These are phyloP conservation scores for Pichia sp. DNA, from an alignment of 1,139 yeast species.

Conservation along the genomic window DNA sequence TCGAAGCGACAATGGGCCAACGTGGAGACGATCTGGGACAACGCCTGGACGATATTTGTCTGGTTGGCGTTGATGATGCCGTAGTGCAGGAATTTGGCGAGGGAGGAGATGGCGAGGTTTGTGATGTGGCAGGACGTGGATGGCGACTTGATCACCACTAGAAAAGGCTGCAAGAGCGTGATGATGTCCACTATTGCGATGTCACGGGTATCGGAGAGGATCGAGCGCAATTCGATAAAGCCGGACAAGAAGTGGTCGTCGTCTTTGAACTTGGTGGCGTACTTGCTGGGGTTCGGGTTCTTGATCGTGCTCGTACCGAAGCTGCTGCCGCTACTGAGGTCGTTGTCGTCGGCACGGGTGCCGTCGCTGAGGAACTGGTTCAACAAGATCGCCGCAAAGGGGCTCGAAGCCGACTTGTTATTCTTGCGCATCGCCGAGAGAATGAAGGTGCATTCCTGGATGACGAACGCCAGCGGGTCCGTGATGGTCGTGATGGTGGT, in stretches of 20 bases:
- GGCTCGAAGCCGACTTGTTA: slow-evolving; percentile 58
- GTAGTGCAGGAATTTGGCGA: slow-evolving; percentile 64
- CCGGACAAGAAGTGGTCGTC: slow-evolving; percentile 72
- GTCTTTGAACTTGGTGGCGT: slow-evolving; percentile 27
- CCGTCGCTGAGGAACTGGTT: slow-evolving; percentile 35
- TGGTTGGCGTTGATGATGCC: slow-evolving; percentile 45
- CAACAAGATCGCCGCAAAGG: slow-evolving; percentile 83
- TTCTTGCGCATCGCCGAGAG: slow-evolving; percentile 90
- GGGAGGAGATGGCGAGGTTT: slow-evolving; percentile 69
- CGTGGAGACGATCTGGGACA: slow-evolving; percentile 65
- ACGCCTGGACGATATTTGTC: slow-evolving; percentile 46
- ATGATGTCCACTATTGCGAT: slow-evolving; percentile 62
- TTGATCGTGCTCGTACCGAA: slow-evolving; percentile 6
- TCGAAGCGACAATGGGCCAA: slow-evolving; percentile 94
- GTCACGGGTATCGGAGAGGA: slow-evolving; percentile 54
- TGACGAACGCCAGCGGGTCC: slow-evolving; percentile 79
- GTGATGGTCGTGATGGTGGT: background rate
- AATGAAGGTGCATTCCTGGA: slow-evolving; percentile 82
- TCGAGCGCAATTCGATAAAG: slow-evolving; percentile 71
- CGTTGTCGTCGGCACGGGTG: slow-evolving; percentile 10
- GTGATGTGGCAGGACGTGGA: slow-evolving; percentile 86
- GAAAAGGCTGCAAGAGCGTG: slow-evolving; percentile 78
- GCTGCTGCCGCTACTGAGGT: background rate
- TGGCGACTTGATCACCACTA: slow-evolving; percentile 80
- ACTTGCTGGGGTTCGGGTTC: slow-evolving; percentile 22